phyloP scores from a whole-genome alignment of 1,284 basidiomycete genomes.

The Sanguinoderma infundibulare region DNA sequence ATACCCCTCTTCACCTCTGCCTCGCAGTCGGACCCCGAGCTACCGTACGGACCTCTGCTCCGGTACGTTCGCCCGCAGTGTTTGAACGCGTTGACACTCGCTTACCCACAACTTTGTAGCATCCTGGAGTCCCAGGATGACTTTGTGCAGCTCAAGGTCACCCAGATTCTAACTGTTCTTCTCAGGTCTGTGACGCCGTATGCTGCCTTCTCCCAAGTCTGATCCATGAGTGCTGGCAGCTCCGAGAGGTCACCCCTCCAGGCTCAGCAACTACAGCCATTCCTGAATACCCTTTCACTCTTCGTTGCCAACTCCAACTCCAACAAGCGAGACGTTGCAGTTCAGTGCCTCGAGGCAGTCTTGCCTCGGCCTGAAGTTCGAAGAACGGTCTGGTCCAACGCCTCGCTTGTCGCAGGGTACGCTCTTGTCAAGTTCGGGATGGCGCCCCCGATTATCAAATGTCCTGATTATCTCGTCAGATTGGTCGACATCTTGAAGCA shows the following conservation, averaged over 20 bases:
- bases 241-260: constrained; percentile 59
- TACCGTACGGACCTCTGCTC: constrained; percentile 85
- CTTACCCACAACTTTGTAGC: constrained; percentile 43
- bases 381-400: constrained; percentile 70
- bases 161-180: constrained; percentile 88
- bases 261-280: constrained; percentile 64
- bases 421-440: constrained; percentile 16
- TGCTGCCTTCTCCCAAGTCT: not conserved
- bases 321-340: constrained; percentile 86
- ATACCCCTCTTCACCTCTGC: constrained; percentile 74
- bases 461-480: constrained; percentile 41
- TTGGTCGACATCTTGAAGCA: constrained; percentile 80
- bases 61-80: constrained; percentile 54
- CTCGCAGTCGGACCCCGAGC: constrained; percentile 68
- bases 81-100: not conserved
- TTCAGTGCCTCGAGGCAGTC: constrained; percentile 90
- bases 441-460: not conserved
- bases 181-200: constrained; percentile 58
- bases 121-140: constrained; percentile 89
- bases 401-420: constrained; percentile 71
- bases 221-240: constrained; percentile 36
- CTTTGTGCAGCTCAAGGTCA: constrained; percentile 89
- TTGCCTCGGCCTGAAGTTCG: constrained; percentile 83
- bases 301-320: constrained; percentile 66
- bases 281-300: constrained; percentile 66